Conservation (phyloP, 2,329 filamentous ascomycete species). For the Bertia moriformis region DNA sequence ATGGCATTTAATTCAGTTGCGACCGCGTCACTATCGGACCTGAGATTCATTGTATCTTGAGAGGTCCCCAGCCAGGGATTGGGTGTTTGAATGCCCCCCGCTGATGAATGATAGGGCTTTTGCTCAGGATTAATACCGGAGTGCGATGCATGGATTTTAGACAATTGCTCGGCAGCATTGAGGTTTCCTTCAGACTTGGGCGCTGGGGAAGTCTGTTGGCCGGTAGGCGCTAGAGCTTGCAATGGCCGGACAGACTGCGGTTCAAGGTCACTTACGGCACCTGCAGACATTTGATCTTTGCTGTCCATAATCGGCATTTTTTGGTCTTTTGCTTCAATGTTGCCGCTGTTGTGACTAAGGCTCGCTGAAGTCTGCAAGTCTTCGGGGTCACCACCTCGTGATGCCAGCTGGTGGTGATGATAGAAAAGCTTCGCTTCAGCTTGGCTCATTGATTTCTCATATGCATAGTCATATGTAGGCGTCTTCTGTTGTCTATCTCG, state of each 20-base stretch:
- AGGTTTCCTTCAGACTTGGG: background rate
- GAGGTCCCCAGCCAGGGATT: too few species aligned
- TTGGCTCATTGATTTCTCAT: constrained; percentile 1
- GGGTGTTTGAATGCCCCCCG: background rate
- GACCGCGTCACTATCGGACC: constrained; percentile 21
- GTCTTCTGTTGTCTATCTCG: background rate
- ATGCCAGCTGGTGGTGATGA: background rate
- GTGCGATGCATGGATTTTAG: background rate
- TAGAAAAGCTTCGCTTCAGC: constrained; percentile 1
- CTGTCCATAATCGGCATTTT: background rate
- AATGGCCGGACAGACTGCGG: background rate
- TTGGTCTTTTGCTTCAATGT: background rate
- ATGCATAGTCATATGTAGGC: constrained; percentile 1
- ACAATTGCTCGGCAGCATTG: too few species aligned
- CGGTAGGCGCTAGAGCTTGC: background rate
- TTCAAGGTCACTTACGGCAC: background rate
- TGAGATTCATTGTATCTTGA: background rate
- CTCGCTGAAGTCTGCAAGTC: background rate
- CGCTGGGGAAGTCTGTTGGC: background rate
- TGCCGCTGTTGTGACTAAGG: background rate
- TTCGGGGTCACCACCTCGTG: background rate
- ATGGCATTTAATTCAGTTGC: constrained; percentile 73
- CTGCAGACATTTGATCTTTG: background rate
- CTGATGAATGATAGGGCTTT: background rate
- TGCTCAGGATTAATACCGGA: background rate